Evolutionary conservation across 169 alveolate genomes (phyloP).

Genomic region (Cryptosporidium sp.): DNA sequence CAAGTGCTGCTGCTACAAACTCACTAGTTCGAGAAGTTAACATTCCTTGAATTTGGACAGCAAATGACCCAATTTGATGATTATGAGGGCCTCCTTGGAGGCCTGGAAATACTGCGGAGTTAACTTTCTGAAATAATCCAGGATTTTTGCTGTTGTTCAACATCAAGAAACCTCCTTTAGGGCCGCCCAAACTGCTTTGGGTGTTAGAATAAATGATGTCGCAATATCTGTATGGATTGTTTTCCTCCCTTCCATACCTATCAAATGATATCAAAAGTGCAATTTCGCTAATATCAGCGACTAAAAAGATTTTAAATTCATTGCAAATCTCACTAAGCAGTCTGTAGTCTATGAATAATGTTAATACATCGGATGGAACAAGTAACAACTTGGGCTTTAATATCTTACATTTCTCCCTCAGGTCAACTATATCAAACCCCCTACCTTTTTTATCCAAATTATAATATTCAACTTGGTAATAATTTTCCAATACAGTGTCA

Average conservation of each 20-base stretch:
- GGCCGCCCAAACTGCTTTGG: constrained; percentile 88
- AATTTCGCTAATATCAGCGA: constrained; percentile 87
- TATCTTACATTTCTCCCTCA: constrained; percentile 77
- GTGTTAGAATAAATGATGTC: constrained; percentile 89
- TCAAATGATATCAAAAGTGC: constrained; percentile 84
- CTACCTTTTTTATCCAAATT: constrained; percentile 72
- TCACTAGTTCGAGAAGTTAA: constrained; percentile 76
- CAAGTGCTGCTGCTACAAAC: constrained; percentile 78
- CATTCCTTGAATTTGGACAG: constrained; percentile 84
- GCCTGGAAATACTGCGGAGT: constrained; percentile 96
- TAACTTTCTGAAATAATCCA: constrained; percentile 87
- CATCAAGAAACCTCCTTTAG: constrained; percentile 82
- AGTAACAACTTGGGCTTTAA: constrained; percentile 85
- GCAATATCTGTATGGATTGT: constrained; percentile 76
- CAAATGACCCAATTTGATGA: constrained; percentile 83
- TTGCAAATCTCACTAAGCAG: constrained; percentile 81
- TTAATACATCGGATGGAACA: constrained; percentile 80
- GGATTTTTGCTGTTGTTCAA: constrained; percentile 62
- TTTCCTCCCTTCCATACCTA: constrained; percentile 35
- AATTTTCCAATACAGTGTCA: constrained; percentile 80
- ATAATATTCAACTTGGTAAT: constrained; percentile 85
- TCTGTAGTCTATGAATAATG: constrained; percentile 81
- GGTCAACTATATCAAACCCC: constrained; percentile 6
- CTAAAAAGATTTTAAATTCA: constrained; percentile 82
- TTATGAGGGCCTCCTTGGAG: constrained; percentile 98